Base-by-base conservation (phyloP, 2,329 filamentous ascomycete species). In the Elsinoe batatas region DNA sequence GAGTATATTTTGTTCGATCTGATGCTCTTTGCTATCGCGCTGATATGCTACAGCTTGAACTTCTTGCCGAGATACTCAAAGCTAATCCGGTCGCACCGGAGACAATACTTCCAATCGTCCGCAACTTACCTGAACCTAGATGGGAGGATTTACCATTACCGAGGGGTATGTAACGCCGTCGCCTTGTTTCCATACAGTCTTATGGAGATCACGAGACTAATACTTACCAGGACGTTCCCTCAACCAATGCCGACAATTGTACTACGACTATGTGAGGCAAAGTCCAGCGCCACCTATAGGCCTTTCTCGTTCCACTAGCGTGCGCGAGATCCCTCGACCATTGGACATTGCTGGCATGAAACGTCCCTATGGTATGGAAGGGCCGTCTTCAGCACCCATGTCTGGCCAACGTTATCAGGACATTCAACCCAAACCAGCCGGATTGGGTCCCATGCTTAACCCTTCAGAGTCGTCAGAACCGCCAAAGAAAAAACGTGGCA, bases 41-140 rank as follows among this genome's bases (percentile, higher is more conserved):
- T 51, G 64, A 53, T 12, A 11, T 37, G 58, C 18, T 35, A 50
- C 60, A 70, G 67, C 66, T 69, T 57, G 65, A 67, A 46, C 65
- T 79, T 56, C 71, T 79, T 60, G 72, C 76, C 61, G 77, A 79
- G 64, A 73, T 76, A 59, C 68, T 79, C 61, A 79, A 77, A 64
- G 69, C 68, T 40, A 70, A 71, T 56, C 66, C 69, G 42, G 67
- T 77, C 56, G 67, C 72, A 40, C 71, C 73, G 47, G 67, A 70
- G 59, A 65, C 69, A 43, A 67, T 77, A 56, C 69, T 74, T 59
- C 65, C 71, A 56, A 65, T 75, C 60, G 69, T 78, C 59, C 67
- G 69, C 58, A 70, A 74, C 53, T 62, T 65, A 57, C 69, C 70
- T 59, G 67, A 70, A 61, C 75, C 74, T 56, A 68, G 68, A 61